These are phyloP conservation scores for Lactarius hatsudake DNA, from an alignment of 768 basidiomycete genomes.

Conservation along the genomic window DNA sequence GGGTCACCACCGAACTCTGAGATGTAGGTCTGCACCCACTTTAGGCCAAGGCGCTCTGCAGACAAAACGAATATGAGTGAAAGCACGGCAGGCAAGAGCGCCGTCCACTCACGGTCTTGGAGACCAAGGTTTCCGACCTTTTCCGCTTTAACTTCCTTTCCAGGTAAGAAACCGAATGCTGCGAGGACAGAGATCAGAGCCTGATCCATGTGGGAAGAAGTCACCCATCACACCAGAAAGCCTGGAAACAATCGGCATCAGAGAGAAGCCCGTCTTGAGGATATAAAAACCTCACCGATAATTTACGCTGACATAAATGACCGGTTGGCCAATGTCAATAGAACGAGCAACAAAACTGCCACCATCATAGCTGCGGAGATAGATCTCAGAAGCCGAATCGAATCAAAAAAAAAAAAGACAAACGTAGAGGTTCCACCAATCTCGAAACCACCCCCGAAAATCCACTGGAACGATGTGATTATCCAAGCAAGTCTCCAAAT, in stretches of 20 bases:
- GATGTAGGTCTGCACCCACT: constrained; percentile 70
- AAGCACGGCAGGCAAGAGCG: neutral
- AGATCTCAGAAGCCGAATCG: neutral
- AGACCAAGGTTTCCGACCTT: constrained; percentile 64
- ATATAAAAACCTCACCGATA: constrained; percentile 28
- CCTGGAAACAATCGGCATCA: constrained; percentile 1
- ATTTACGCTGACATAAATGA: constrained; percentile 33
- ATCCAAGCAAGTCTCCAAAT: neutral
- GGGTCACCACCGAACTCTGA: constrained; percentile 63
- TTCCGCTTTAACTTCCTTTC: constrained; percentile 50
- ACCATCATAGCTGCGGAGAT: constrained; percentile 28
- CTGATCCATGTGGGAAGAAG: neutral
- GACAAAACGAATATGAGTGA: neutral
- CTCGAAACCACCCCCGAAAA: constrained; percentile 30
- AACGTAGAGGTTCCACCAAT: constrained; percentile 20
- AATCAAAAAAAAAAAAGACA: neutral
- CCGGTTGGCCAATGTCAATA: constrained; percentile 28
- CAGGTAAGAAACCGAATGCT: constrained; percentile 52
- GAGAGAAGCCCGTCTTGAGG: neutral
- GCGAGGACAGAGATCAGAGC: neutral
- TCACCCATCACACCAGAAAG: constrained; percentile 20
- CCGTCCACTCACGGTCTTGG: constrained; percentile 51
- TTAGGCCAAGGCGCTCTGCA: constrained; percentile 53
- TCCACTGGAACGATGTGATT: constrained; percentile 25
- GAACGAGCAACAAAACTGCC: constrained; percentile 28